phyloP scores from a whole-genome alignment of 495 filamentous ascomycete genomes.

The Xylaria scruposa region DNA sequence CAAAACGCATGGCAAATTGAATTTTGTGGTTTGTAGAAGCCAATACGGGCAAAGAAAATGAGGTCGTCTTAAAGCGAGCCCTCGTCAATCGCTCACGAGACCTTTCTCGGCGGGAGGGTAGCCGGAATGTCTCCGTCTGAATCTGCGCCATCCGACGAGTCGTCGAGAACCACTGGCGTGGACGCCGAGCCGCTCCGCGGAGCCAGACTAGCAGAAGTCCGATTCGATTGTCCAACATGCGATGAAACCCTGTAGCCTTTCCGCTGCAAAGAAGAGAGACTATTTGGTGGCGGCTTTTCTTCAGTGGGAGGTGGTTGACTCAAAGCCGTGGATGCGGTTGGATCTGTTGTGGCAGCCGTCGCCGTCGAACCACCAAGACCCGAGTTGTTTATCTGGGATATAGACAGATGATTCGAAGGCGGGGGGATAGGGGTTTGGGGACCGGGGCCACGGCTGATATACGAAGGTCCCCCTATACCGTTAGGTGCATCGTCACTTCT shows the following conservation, averaged over 20 bases:
- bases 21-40: not conserved
- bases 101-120: slow-evolving; percentile 40
- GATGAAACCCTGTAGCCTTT: slow-evolving; percentile 41
- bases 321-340: slow-evolving; percentile 34
- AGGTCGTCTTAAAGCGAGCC: not conserved
- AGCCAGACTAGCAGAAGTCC: not conserved
- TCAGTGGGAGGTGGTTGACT: slow-evolving; percentile 22
- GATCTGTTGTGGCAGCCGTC: slow-evolving; percentile 42
- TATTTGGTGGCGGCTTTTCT: slow-evolving; percentile 26
- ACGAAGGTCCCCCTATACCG: not conserved
- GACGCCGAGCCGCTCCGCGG: slow-evolving; percentile 32
- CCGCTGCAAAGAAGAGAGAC: slow-evolving; percentile 33
- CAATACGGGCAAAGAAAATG: not conserved
- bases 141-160: slow-evolving; percentile 39
- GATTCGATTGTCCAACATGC: slow-evolving; percentile 14
- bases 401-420: slow-evolving; percentile 39
- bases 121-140: slow-evolving; percentile 52
- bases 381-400: slow-evolving; percentile 39
- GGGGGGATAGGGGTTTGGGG: not conserved
- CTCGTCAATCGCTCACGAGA: not conserved
- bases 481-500: slow-evolving; percentile 31
- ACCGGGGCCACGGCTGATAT: not conserved
- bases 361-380: slow-evolving; percentile 41
- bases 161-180: slow-evolving; percentile 36
- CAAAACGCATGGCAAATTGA: not conserved